Conservation (phyloP, 768 basidiomycete species). For the Lenzites betulinus region DNA sequence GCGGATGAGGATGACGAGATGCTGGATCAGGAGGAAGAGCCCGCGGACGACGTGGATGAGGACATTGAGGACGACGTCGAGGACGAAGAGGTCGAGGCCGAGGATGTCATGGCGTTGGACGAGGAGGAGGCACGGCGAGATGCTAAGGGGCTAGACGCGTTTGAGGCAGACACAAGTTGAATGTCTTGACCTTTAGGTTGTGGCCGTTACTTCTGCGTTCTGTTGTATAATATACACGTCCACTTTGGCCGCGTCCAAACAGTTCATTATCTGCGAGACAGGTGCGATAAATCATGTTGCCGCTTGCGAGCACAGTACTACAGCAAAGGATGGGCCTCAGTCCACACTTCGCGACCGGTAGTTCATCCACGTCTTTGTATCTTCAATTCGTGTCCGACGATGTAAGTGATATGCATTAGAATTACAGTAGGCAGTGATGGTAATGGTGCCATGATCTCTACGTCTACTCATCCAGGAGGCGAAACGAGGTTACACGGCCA, state of each 20-base stretch:
- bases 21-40: constrained; percentile 35
- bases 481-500: not conserved
- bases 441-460: not conserved
- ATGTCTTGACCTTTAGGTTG: not conserved
- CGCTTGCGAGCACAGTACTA: too few relatives aligned
- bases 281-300: too few relatives aligned
- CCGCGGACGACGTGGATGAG: constrained; percentile 39
- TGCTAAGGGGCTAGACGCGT: constrained; percentile 39
- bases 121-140: constrained; percentile 45
- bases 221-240: too few relatives aligned
- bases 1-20: constrained; percentile 39
- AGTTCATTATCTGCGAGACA: too few relatives aligned
- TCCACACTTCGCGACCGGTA: too few relatives aligned
- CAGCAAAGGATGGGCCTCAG: too few relatives aligned
- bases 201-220: not conserved
- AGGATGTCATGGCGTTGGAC: constrained; percentile 48
- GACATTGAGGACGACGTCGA: constrained; percentile 34
- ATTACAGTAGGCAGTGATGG: not conserved
- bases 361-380: too few relatives aligned
- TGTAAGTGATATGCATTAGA: not conserved
- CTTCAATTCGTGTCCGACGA: too few relatives aligned
- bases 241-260: too few relatives aligned
- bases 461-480: not conserved
- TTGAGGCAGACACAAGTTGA: not conserved
- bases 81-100: constrained; percentile 39